Conservation (phyloP, 2,329 filamentous ascomycete species). For the Monosporascus sp. region DNA sequence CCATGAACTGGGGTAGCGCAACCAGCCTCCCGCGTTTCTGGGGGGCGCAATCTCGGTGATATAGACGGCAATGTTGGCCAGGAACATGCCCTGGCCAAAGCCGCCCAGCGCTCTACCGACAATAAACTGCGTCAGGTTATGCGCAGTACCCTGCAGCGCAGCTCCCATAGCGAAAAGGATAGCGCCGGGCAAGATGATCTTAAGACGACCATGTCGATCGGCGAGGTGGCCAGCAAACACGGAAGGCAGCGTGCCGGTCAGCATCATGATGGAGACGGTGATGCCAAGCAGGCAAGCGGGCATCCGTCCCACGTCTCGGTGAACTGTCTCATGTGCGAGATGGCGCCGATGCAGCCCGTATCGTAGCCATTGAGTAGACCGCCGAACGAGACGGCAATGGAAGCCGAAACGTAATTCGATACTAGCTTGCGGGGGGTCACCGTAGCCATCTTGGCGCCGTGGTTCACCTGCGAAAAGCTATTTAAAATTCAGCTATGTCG, state of each 20-base stretch:
- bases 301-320: slow-evolving; percentile 36
- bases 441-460: too few species aligned
- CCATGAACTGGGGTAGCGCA: slow-evolving; percentile 47
- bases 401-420: slow-evolving; percentile 28
- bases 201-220: slow-evolving; percentile 44
- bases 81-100: slow-evolving; percentile 52
- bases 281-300: slow-evolving; percentile 50
- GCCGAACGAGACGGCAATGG: slow-evolving; percentile 25
- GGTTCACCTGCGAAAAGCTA: too few species aligned
- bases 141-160: slow-evolving; percentile 44
- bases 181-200: slow-evolving; percentile 41
- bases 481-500: too few species aligned
- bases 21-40: slow-evolving; percentile 44
- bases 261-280: slow-evolving; percentile 53
- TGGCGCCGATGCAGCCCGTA: slow-evolving; percentile 30
- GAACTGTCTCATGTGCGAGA: slow-evolving; percentile 30
- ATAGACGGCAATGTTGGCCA: slow-evolving; percentile 54
- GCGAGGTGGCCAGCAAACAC: slow-evolving; percentile 52
- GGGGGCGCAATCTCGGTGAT: slow-evolving; percentile 56
- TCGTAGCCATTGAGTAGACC: slow-evolving; percentile 33
- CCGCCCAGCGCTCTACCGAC: slow-evolving; percentile 51
- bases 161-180: slow-evolving; percentile 48
- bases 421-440: slow-evolving; percentile 4
- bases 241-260: slow-evolving; percentile 52
- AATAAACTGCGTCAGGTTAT: slow-evolving; percentile 46